Evolutionary conservation across 2,329 filamentous ascomycete species (phyloP), one percentile per base, ranked within the genome.

Genomic region (Fonsecaea pedrosoi): DNA sequence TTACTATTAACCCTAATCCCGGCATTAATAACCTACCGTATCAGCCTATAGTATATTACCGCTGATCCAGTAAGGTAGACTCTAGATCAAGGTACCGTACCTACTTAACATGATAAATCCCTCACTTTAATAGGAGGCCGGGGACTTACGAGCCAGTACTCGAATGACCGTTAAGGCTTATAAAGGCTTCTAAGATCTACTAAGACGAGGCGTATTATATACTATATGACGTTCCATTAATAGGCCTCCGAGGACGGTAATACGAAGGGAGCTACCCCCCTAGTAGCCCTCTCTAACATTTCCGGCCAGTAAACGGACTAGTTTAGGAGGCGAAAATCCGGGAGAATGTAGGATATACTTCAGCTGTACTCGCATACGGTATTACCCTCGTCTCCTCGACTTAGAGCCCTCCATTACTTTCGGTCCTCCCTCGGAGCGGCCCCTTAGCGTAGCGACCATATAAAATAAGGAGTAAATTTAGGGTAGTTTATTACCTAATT

Each of bases 41-140:
- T 10, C 10, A 37, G 35, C 35, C 5, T 37, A 55, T 55, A 34
- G 53, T 30, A 53, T 25, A 21, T 55, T 55, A 12, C 53, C 30
- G 21, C 53, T 55, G 21, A 55, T 55, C 53, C 53, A 55, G 53
- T 21, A 55, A 55, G 53, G 53, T 21, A 55, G 53, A 55, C 53
- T 55, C 53, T 30, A 21, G 21, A 18, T 18, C 3, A 12, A 55
- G 53, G 53, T 12, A 55, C 53, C 21, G 53, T 55, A 21, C 12
- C 53, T 30, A 21, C 30, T 55, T 21, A 55, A 55, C 5, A 53
- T 13, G 18, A 30, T 21, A 55, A 55, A 55, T 55, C 21, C 53
- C 53, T 55, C 53, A 55, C 53, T 55, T 55, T 34, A 55, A 3
- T 21, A 55, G 53, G 53, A 5, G 53, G 53, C 53, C 21, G 53